These are phyloP conservation scores for Paracorniculantispora psalliotae DNA, from an alignment of 2,329 filamentous ascomycete genomes.

Conservation along the genomic window DNA sequence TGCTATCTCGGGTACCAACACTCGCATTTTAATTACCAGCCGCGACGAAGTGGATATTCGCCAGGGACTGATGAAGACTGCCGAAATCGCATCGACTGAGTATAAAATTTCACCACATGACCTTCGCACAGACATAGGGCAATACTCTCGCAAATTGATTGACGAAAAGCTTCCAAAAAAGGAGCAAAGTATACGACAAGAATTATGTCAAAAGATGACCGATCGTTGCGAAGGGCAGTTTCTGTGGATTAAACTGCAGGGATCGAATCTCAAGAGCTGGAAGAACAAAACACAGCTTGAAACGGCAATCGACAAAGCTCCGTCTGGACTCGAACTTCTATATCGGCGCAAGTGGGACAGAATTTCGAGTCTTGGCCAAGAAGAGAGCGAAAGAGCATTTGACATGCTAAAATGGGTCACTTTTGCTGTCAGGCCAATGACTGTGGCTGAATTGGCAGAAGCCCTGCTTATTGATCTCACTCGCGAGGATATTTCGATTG, in stretches of 20 bases:
- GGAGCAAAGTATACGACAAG: background rate
- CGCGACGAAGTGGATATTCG: background rate
- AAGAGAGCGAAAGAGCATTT: conserved; percentile 21
- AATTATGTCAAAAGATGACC: background rate
- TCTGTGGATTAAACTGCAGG: conserved; percentile 28
- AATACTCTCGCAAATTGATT: background rate
- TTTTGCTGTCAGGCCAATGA: conserved; percentile 21
- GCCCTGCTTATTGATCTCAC: conserved; percentile 21
- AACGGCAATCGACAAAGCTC: conserved; percentile 22
- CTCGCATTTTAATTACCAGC: background rate
- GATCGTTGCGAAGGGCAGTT: conserved; percentile 30
- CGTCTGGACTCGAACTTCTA: conserved; percentile 22
- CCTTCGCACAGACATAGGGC: background rate
- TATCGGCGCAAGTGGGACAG: conserved; percentile 29
- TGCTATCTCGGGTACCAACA: background rate
- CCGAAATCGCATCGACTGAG: background rate
- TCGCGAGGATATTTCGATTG: conserved; percentile 16
- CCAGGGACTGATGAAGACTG: background rate
- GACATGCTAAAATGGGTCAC: conserved; percentile 27
- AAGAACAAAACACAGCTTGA: conserved; percentile 26
- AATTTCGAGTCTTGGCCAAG: conserved; percentile 11
- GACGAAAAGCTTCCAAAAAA: background rate
- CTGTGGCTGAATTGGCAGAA: conserved; percentile 20
- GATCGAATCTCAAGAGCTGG: conserved; percentile 19
- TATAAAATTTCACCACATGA: background rate